Percentiles rank a stretch among this genome's conserved stretches.
Evolutionary conservation across 2,329 filamentous ascomycete genomes (phyloP).

Genomic region (Cladosporium sp.): DNA sequence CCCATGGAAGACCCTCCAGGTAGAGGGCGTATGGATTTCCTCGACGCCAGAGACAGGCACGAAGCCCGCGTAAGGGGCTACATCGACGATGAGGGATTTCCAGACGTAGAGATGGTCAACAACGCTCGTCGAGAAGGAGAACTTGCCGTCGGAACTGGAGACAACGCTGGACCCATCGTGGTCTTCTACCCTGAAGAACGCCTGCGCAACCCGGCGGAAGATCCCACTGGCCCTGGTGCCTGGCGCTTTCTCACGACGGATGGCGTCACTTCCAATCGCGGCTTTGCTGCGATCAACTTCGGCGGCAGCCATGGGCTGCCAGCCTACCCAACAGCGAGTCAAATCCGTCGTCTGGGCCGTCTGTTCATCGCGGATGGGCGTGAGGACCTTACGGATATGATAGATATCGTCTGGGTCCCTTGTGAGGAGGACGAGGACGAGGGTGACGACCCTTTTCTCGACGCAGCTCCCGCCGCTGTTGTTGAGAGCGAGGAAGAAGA

Average conservation of each 20-base stretch:
- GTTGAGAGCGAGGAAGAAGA: not conserved
- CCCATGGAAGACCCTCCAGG: not conserved
- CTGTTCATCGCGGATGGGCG: not conserved
- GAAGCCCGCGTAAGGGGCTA: not conserved
- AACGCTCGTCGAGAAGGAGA: not conserved
- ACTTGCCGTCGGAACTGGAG: not conserved
- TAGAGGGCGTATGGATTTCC: not conserved
- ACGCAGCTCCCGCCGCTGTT: not conserved
- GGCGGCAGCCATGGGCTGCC: not conserved
- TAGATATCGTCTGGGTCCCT: conserved; percentile 6
- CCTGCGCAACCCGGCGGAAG: not conserved
- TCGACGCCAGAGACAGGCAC: not conserved
- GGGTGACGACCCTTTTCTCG: not conserved
- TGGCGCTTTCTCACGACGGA: conserved; percentile 3
- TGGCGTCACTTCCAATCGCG: not conserved
- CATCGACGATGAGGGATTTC: not conserved
- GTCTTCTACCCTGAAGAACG: not conserved
- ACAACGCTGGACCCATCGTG: conserved; percentile 3
- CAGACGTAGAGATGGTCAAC: not conserved
- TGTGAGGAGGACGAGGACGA: not conserved
- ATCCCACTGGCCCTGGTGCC: not conserved
- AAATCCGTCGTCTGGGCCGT: conserved; percentile 1
- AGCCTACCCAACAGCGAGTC: not conserved
- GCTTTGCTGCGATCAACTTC: not conserved
- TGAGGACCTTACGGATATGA: not conserved